Percentiles rank a stretch among this genome's conserved stretches.
Evolutionary conservation across 352 stramenopile genomes (phyloP).

Genomic region (Phytophthora syringae): DNA sequence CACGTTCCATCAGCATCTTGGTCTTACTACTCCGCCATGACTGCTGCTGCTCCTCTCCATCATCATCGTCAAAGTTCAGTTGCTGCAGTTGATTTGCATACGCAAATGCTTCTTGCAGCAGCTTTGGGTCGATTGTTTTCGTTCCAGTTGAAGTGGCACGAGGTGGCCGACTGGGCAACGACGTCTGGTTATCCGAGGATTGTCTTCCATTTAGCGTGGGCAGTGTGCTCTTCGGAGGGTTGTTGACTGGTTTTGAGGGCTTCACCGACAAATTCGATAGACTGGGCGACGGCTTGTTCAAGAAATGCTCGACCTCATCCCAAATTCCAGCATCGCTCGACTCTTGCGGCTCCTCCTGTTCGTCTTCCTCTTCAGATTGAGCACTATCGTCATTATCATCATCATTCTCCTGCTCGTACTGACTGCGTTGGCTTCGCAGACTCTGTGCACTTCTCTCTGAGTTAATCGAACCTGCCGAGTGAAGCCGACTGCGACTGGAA

Average conservation of each 20-base stretch:
- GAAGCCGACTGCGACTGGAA: conserved; percentile 48
- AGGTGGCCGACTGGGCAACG: conserved; percentile 23
- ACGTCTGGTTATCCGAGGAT: conserved; percentile 39
- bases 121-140: conserved; percentile 62
- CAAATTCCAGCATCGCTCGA: conserved; percentile 53
- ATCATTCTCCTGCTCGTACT: conserved; percentile 27
- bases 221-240: conserved; percentile 48
- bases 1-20: conserved; percentile 29
- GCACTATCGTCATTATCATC: conserved; percentile 9
- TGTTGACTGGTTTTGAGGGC: conserved; percentile 21
- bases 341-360: conserved; percentile 47
- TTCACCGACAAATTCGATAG: conserved; percentile 50
- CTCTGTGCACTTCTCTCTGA: conserved; percentile 45
- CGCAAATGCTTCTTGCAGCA: conserved; percentile 80
- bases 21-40: conserved; percentile 27
- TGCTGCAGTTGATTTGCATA: conserved; percentile 68
- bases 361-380: conserved; percentile 15
- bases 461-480: conserved; percentile 50
- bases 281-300: conserved; percentile 73
- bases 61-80: conserved; percentile 48
- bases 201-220: conserved; percentile 42
- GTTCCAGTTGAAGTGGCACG: conserved; percentile 4
- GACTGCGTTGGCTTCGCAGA: conserved; percentile 33
- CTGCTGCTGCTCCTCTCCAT: conserved; percentile 41
- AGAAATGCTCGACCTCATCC: conserved; percentile 79